Evolutionary conservation across 2,329 filamentous ascomycete genomes (phyloP).

Genomic region (Cercospora citrullina): DNA sequence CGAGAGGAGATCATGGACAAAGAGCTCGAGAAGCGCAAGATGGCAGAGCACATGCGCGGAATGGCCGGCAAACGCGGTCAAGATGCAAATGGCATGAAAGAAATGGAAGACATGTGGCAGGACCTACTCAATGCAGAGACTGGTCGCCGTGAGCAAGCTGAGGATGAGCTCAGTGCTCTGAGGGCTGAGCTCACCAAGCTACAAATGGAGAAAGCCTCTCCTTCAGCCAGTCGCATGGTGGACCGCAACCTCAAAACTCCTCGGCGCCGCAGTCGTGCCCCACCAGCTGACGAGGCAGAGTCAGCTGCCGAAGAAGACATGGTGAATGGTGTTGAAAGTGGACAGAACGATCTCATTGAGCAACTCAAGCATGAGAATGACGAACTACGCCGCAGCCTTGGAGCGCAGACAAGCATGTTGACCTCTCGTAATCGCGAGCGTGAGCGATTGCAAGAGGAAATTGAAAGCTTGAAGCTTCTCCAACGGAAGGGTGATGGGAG

Average conservation of each 20-base stretch:
- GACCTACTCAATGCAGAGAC: constrained; percentile 92
- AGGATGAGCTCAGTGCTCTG: constrained; percentile 82
- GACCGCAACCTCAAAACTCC: constrained; percentile 41
- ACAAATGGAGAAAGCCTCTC: constrained; percentile 46
- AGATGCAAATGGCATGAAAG: constrained; percentile 33
- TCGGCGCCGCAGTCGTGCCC: constrained; percentile 36
- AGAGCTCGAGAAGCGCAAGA: constrained; percentile 81
- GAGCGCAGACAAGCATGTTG: constrained; percentile 95
- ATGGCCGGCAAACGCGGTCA: constrained; percentile 45
- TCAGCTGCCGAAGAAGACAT: constrained; percentile 43
- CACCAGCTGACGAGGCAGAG: constrained; percentile 33
- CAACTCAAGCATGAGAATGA: constrained; percentile 89
- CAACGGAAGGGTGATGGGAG: constrained; percentile 68
- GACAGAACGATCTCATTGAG: constrained; percentile 66
- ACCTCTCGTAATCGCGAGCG: constrained; percentile 95
- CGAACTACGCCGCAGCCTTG: constrained; percentile 85
- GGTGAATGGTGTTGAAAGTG: constrained; percentile 39
- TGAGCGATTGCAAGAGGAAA: constrained; percentile 91
- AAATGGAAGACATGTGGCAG: constrained; percentile 81
- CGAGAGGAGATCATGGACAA: constrained; percentile 73
- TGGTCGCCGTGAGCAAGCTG: constrained; percentile 80
- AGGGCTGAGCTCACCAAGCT: constrained; percentile 72
- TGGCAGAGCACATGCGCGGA: constrained; percentile 76
- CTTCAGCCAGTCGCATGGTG: constrained; percentile 42
- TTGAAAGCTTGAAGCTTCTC: constrained; percentile 90